Percentiles rank a stretch among this genome's conserved stretches.
These are phyloP conservation scores for Aspergillus ellipticus DNA, from an alignment of 495 filamentous ascomycete genomes.

Conservation along the genomic window DNA sequence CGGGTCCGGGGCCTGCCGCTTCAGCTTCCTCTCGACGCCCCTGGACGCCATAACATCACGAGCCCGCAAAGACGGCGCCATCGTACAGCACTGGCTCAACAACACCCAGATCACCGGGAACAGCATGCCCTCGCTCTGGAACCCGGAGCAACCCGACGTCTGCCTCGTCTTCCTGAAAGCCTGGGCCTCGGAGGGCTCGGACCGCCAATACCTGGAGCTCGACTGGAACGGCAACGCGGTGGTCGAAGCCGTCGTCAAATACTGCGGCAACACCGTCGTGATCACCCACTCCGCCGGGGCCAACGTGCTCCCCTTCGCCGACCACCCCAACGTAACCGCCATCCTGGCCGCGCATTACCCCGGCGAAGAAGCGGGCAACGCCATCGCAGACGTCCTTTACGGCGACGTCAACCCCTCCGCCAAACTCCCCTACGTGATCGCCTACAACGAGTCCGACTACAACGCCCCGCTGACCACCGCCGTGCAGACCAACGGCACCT, in stretches of 20 bases:
- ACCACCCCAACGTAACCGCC: slow-evolving; percentile 61
- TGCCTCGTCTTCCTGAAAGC: slow-evolving; percentile 59
- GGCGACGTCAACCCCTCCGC: slow-evolving; percentile 58
- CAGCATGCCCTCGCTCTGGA: slow-evolving; percentile 38
- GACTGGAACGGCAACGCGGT: slow-evolving; percentile 50
- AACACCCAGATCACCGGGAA: slow-evolving; percentile 33
- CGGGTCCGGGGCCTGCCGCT: slow-evolving; percentile 53
- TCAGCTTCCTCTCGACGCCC: slow-evolving; percentile 51
- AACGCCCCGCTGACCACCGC: slow-evolving; percentile 53
- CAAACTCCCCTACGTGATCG: slow-evolving; percentile 71
- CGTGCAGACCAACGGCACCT: slow-evolving; percentile 32
- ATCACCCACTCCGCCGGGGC: slow-evolving; percentile 59
- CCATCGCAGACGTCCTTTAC: too few relatives aligned
- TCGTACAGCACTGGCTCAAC: slow-evolving; percentile 34
- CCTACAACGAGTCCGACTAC: slow-evolving; percentile 59
- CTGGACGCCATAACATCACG: slow-evolving; percentile 56
- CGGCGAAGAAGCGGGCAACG: slow-evolving; percentile 56
- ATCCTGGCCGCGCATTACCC: slow-evolving; percentile 60
- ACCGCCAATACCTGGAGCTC: slow-evolving; percentile 50
- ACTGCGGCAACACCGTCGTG: slow-evolving; percentile 60
- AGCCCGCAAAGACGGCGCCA: slow-evolving; percentile 50
- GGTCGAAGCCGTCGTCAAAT: slow-evolving; percentile 51
- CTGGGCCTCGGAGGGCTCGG: slow-evolving; percentile 53
- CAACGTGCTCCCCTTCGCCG: slow-evolving; percentile 54
- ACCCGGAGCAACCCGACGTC: slow-evolving; percentile 49